Percentiles rank a stretch among this genome's conserved stretches.
phyloP scores from a whole-genome alignment of 2,329 filamentous ascomycete species.

The Aspergillus chevalieri region DNA sequence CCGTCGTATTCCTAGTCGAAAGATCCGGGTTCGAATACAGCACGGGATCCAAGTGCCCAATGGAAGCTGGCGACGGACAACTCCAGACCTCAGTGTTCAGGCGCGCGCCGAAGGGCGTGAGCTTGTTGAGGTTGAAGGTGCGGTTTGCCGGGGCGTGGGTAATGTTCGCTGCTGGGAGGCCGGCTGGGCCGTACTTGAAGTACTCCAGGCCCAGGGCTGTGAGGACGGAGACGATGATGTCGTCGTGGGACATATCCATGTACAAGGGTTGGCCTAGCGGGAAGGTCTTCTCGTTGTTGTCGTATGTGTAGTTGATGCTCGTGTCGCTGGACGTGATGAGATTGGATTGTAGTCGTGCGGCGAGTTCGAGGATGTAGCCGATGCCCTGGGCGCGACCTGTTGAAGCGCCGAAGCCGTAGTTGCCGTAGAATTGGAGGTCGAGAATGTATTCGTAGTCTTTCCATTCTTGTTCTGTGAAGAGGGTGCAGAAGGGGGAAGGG shows the following conservation, averaged over 20 bases:
- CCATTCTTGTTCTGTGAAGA: constrained; percentile 54
- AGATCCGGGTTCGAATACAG: constrained; percentile 25
- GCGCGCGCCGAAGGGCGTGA: constrained; percentile 52
- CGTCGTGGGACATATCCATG: constrained; percentile 50
- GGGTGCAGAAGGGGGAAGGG: constrained; percentile 45
- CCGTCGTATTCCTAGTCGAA: constrained; percentile 7
- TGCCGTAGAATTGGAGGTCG: constrained; percentile 47
- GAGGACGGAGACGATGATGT: constrained; percentile 47
- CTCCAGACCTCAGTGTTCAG: constrained; percentile 53
- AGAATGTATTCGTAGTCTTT: constrained; percentile 48
- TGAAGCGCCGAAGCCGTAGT: constrained; percentile 44
- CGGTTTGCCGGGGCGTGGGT: constrained; percentile 38
- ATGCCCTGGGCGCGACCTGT: constrained; percentile 49
- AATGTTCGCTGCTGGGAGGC: constrained; percentile 17
- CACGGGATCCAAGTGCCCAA: constrained; percentile 35
- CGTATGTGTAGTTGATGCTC: constrained; percentile 47
- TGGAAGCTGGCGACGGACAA: constrained; percentile 29
- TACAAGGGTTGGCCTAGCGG: constrained; percentile 47
- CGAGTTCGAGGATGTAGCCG: constrained; percentile 48
- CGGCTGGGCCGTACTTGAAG: constrained; percentile 32
- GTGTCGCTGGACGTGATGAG: constrained; percentile 45
- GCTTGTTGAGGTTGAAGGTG: constrained; percentile 44
- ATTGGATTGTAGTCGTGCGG: constrained; percentile 44
- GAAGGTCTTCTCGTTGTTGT: constrained; percentile 42
- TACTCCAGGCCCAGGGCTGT: constrained; percentile 52